Evolutionary conservation across 129 eudicot genomes (phyloP).

Genomic region (Sambucus nigra): DNA sequence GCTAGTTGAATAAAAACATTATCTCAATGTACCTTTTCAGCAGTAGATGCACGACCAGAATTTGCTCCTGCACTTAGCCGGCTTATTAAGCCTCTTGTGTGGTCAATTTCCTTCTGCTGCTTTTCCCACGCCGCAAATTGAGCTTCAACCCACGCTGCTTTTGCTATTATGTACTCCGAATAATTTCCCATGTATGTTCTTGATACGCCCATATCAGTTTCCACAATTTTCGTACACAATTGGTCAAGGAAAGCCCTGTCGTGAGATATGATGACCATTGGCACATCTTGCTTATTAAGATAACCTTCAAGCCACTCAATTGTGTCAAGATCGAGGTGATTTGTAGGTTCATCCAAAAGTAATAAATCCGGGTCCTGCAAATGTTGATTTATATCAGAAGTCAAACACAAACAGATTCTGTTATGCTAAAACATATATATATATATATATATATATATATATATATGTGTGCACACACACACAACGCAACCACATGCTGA

Average conservation of each 20-base stretch:
- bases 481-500: no score
- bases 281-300: constrained; percentile 77
- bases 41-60: constrained; percentile 93
- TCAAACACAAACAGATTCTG: neutral
- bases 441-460: no score
- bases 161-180: constrained; percentile 63
- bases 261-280: constrained; percentile 98
- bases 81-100: constrained; percentile 68
- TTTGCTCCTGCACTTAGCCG: constrained; percentile 85
- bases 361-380: constrained; percentile 89
- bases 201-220: constrained; percentile 97
- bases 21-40: constrained; percentile 61
- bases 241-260: constrained; percentile 99
- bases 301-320: constrained; percentile 98
- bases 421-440: no score
- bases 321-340: constrained; percentile 96
- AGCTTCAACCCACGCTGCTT: constrained; percentile 80
- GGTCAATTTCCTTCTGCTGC: constrained; percentile 95
- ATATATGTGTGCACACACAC: no score
- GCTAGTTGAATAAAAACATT: no score
- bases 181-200: constrained; percentile 82
- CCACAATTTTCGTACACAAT: constrained; percentile 93
- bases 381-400: constrained; percentile 1
- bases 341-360: constrained; percentile 96
- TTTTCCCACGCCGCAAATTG: constrained; percentile 98